Conservation (phyloP, 495 filamentous ascomycete genomes). For the Penicillium cinerascens region DNA sequence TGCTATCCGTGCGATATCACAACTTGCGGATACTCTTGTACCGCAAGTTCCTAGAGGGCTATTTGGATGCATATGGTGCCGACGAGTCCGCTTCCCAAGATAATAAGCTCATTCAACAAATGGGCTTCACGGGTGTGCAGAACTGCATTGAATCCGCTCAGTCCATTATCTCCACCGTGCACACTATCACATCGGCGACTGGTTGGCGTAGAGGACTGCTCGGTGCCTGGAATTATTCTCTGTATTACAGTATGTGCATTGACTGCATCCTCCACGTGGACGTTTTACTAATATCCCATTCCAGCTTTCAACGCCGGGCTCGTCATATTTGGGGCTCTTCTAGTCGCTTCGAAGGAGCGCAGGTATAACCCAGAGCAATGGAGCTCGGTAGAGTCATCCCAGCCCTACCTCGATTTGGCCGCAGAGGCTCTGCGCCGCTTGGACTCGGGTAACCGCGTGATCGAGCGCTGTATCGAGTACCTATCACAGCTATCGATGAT, state of each 20-base stretch:
- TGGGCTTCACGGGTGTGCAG: slow-evolving; percentile 33
- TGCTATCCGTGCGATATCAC: slow-evolving; percentile 32
- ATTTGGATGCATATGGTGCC: slow-evolving; percentile 23
- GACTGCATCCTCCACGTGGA: background rate
- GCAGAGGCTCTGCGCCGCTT: slow-evolving; percentile 34
- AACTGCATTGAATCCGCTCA: slow-evolving; percentile 33
- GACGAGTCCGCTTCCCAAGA: slow-evolving; percentile 22
- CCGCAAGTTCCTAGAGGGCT: slow-evolving; percentile 30
- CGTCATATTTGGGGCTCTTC: slow-evolving; percentile 28
- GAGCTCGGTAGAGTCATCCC: slow-evolving; percentile 11
- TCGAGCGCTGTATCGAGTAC: slow-evolving; percentile 35
- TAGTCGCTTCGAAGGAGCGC: slow-evolving; percentile 17
- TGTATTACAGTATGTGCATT: slow-evolving; percentile 33
- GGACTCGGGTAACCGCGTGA: slow-evolving; percentile 35
- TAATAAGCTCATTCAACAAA: slow-evolving; percentile 20
- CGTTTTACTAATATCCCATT: background rate
- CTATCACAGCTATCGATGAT: slow-evolving; percentile 29
- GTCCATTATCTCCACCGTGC: slow-evolving; percentile 34
- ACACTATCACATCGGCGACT: slow-evolving; percentile 21
- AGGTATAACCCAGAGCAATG: slow-evolving; percentile 1
- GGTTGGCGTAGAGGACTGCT: slow-evolving; percentile 25
- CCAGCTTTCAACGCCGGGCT: slow-evolving; percentile 36
- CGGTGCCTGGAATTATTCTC: slow-evolving; percentile 42
- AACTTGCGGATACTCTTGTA: slow-evolving; percentile 35
- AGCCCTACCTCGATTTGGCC: slow-evolving; percentile 22